These are phyloP conservation scores for Grigorovia transvaalensis DNA, from an alignment of 805 yeast species.

Conservation along the genomic window DNA sequence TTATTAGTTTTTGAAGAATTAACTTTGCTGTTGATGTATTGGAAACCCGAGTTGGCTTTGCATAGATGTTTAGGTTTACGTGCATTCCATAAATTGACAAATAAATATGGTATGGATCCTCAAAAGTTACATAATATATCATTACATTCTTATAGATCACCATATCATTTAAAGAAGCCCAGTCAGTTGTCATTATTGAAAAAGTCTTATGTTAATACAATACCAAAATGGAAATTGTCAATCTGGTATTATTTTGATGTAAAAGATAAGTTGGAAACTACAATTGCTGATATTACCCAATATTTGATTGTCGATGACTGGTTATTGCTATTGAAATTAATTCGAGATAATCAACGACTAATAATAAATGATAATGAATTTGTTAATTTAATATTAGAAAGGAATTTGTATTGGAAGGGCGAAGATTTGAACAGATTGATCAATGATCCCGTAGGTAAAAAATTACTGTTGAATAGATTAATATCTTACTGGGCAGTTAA, in stretches of 20 bases:
- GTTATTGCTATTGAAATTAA: conserved; percentile 13
- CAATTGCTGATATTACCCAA: conserved; percentile 43
- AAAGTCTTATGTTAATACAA: conserved; percentile 28
- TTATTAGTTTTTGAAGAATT: conserved; percentile 42
- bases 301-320: conserved; percentile 30
- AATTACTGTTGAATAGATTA: conserved; percentile 32
- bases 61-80: conserved; percentile 47
- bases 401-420: conserved; percentile 38
- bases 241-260: conserved; percentile 29
- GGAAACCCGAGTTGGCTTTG: conserved; percentile 47
- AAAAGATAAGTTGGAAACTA: conserved; percentile 32
- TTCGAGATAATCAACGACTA: conserved; percentile 2
- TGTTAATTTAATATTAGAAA: conserved; percentile 42
- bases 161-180: conserved; percentile 35
- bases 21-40: conserved; percentile 43
- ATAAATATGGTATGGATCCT: neutral
- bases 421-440: conserved; percentile 29
- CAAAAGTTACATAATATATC: neutral
- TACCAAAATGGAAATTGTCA: conserved; percentile 33
- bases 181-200: conserved; percentile 32
- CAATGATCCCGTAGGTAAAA: conserved; percentile 28
- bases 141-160: conserved; percentile 29
- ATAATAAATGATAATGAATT: conserved; percentile 39
- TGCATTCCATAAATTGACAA: conserved; percentile 21
- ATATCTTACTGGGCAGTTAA: conserved; percentile 32